Percentiles rank a stretch among this genome's conserved stretches.
These are phyloP conservation scores for Erodium texanum DNA, from an alignment of 441 rosid species.

Conservation along the genomic window DNA sequence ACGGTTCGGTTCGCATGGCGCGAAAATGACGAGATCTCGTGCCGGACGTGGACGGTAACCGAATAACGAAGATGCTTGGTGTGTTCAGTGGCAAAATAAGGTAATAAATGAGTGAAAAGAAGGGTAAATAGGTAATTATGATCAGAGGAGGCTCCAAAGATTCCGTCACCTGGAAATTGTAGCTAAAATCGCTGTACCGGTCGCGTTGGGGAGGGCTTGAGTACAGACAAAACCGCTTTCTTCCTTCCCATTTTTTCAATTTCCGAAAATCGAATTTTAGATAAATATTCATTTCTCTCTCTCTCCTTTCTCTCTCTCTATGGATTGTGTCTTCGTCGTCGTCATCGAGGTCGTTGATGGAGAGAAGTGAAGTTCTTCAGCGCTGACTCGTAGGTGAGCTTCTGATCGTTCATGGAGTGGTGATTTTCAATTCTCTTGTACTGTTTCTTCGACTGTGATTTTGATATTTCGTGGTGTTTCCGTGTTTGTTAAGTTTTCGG, in stretches of 20 bases:
- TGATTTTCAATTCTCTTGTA: not conserved
- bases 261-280: not conserved
- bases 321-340: not conserved
- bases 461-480: not conserved
- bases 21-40: not conserved
- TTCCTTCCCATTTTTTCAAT: not conserved
- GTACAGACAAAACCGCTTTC: not conserved
- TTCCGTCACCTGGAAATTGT: not conserved
- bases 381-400: constrained; percentile 26
- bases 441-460: constrained; percentile 1
- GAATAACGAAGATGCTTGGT: not conserved
- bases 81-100: not conserved
- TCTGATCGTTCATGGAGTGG: constrained; percentile 2
- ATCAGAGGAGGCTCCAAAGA: not conserved
- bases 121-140: not conserved
- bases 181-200: not conserved
- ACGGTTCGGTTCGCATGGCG: not conserved
- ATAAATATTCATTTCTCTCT: not conserved
- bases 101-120: not conserved
- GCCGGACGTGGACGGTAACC: constrained; percentile 7
- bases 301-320: not conserved
- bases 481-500: not conserved
- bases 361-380: constrained; percentile 18
- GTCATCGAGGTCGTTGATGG: constrained; percentile 8
- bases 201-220: not conserved